Base-by-base conservation (phyloP, 2,329 filamentous ascomycete genomes). In the Phialemonium atrogriseum region DNA sequence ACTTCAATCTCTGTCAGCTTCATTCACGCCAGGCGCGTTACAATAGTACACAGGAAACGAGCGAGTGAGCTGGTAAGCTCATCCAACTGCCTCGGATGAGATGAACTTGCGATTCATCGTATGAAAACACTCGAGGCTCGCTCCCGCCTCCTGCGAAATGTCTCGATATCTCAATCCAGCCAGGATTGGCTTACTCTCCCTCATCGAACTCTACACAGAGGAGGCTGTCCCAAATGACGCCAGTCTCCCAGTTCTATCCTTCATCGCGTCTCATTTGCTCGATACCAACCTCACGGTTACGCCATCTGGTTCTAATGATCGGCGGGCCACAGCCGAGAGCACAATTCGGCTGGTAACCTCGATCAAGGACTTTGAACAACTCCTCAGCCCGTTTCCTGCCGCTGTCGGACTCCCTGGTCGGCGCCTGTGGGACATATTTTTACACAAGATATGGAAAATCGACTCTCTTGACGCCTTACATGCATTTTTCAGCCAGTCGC, bases 121-220 rank as follows among this genome's bases (percentile, higher is more conserved):
- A n/a, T n/a, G n/a, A n/a, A n/a, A n/a, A n/a, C n/a, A n/a, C n/a
- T n/a, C n/a, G n/a, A n/a, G 32, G 38, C 24, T 39, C 42, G 10
- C 43, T 41, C 14, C 46, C 43, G 20, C 11, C 24, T 17, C 3
- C 19, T 17, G 25, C 24, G 39, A 10, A 32, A 93, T 89, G 80
- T 73, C 80, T 47, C 81, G 83, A 35, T 94, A 82, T 55, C 70
- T 96, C 27, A 94, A 84, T n/a, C 84, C 89, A 10, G 80, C 85
- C 44, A 94, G 91, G 53, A 73, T 96, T 44, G 80, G 82, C 49
- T 69, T 95, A 15, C 70, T 96, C 34, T 75, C 77, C 33, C 72
- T 98, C 32, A 72, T 91, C 32, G 76, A 86, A 46, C 68, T 95
- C 33, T 96, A 98, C 57, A 75, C 76, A 22, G 77, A 83, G 42